A percentile compares a stretch with the other conserved stretches of the same genome.
Evolutionary conservation across 768 basidiomycete genomes (phyloP).

Genomic region (Thelephora aurantiotincta): DNA sequence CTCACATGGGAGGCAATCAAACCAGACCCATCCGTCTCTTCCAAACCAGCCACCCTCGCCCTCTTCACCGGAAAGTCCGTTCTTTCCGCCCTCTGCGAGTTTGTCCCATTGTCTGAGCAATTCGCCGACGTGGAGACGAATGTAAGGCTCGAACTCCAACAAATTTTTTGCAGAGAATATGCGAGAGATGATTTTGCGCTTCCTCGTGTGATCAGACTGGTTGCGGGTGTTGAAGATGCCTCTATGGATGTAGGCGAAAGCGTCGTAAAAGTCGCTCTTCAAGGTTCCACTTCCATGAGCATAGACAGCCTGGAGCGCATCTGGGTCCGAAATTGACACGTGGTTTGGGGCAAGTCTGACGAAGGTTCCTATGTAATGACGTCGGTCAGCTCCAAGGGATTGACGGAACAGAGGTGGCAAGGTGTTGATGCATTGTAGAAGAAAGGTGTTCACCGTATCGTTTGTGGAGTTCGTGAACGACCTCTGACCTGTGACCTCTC

Average conservation of each 20-base stretch:
- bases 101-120: conserved; percentile 68
- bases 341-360: conserved; percentile 32
- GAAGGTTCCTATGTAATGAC: conserved; percentile 18
- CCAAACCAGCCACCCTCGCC: conserved; percentile 54
- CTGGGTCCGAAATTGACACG: conserved; percentile 30
- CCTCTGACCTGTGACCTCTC: conserved; percentile 19
- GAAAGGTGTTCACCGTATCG: conserved; percentile 27
- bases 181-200: conserved; percentile 75
- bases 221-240: conserved; percentile 73
- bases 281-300: conserved; percentile 25
- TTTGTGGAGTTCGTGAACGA: conserved; percentile 25
- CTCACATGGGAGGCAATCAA: conserved; percentile 53
- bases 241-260: conserved; percentile 22
- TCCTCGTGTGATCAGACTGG: conserved; percentile 67
- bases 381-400: not conserved
- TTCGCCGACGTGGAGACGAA: conserved; percentile 40
- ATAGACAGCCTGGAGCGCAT: conserved; percentile 25
- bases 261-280: conserved; percentile 32
- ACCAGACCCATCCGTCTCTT: conserved; percentile 41
- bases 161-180: conserved; percentile 68
- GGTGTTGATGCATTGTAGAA: not conserved
- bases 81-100: conserved; percentile 38
- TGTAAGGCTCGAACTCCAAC: conserved; percentile 64
- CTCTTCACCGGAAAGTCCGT: conserved; percentile 42
- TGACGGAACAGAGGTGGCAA: not conserved